phyloP scores from a whole-genome alignment of 2,329 filamentous ascomycete species.

The Botrytis elliptica region DNA sequence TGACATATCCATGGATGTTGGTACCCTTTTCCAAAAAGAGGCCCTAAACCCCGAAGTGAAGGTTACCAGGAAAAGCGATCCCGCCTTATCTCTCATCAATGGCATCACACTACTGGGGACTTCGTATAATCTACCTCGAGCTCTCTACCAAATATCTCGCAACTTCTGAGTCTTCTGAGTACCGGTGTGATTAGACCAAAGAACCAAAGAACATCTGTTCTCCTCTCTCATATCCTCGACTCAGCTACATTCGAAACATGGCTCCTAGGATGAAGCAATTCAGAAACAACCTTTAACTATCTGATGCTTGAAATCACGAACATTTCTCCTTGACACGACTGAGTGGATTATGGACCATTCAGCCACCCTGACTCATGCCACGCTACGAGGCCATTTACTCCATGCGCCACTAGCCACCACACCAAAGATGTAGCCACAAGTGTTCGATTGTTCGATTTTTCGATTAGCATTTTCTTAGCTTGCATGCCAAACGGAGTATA shows the following conservation, averaged over 20 bases:
- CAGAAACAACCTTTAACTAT: background rate
- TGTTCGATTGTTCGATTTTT: background rate
- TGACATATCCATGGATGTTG: too few relatives aligned
- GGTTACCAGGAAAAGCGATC: background rate
- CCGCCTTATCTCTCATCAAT: background rate
- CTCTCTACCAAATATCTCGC: too few relatives aligned
- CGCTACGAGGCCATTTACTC: background rate
- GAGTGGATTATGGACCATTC: background rate
- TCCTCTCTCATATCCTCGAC: too few relatives aligned
- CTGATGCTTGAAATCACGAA: background rate
- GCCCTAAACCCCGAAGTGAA: background rate
- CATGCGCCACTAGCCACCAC: background rate
- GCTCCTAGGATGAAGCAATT: background rate
- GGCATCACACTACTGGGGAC: background rate
- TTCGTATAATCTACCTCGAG: background rate
- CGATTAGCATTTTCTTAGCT: background rate
- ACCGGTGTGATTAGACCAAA: background rate
- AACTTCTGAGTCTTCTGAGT: background rate
- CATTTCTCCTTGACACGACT: background rate
- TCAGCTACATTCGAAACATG: background rate
- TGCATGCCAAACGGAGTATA: background rate
- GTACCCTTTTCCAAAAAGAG: background rate
- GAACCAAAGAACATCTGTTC: background rate
- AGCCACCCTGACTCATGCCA: slow-evolving; percentile 1
- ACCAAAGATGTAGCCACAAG: background rate